Conservation (phyloP, 306 rosid species). For the Begonia masoniana region DNA sequence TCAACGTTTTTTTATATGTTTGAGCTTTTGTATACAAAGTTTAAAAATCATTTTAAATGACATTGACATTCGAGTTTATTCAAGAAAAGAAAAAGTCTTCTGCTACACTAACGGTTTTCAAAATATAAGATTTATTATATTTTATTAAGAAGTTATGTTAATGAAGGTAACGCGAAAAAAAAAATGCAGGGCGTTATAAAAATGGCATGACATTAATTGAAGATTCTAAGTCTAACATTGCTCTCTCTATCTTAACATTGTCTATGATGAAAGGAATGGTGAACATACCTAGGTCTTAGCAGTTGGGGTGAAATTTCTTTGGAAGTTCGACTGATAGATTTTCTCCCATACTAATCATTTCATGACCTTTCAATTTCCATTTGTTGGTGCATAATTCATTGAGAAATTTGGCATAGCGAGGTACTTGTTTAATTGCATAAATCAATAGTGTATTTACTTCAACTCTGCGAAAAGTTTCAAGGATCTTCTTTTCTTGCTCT, state of each 20-base stretch:
- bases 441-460: background rate
- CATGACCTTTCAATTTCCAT: background rate
- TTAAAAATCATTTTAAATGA: no score
- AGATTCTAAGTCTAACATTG: background rate
- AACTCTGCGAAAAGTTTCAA: no score
- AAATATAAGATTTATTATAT: no score
- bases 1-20: no score
- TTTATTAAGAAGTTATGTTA: no score
- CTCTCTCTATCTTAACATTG: background rate
- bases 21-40: no score
- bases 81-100: no score
- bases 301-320: background rate
- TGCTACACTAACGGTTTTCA: no score
- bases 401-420: background rate
- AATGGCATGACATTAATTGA: background rate
- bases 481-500: no score
- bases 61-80: no score
- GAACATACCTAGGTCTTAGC: constrained; percentile 1
- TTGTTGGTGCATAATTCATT: background rate
- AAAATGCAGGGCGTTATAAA: no score
- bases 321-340: background rate
- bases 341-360: background rate
- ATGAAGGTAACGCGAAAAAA: no score
- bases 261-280: background rate
- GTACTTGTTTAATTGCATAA: background rate